Percentiles rank a stretch among this genome's conserved stretches.
These are phyloP conservation scores for Beta corolliflora DNA, from an alignment of 179 eudicot genomes.

Conservation along the genomic window DNA sequence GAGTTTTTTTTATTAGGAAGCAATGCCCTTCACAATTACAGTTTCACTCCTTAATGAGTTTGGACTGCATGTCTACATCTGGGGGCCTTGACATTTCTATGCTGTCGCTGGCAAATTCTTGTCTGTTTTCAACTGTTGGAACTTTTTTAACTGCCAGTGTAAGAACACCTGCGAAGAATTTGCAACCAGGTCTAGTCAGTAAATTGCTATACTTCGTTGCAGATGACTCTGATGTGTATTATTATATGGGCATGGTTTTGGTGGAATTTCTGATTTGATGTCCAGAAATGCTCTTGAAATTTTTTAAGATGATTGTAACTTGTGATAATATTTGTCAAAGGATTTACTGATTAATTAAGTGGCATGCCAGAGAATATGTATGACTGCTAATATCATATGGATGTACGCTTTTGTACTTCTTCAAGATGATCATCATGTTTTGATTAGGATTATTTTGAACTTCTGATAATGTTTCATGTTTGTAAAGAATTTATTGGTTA, in stretches of 20 bases:
- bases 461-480: not conserved
- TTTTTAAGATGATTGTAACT: not conserved
- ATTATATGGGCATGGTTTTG: not conserved
- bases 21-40: too few species aligned
- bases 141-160: not conserved
- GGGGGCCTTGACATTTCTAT: too few species aligned
- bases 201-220: too few species aligned
- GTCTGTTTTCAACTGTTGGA: not conserved
- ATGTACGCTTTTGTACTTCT: not conserved
- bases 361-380: not conserved
- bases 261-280: not conserved
- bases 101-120: not conserved
- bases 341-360: not conserved
- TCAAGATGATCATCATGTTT: not conserved
- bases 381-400: too few species aligned
- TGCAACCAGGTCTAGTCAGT: too few species aligned
- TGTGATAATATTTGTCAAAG: not conserved
- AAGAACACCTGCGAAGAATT: too few species aligned
- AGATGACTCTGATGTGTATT: too few species aligned
- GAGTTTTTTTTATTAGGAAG: too few species aligned
- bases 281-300: not conserved
- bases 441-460: not conserved
- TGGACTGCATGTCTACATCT: too few species aligned
- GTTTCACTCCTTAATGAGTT: too few species aligned
- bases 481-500: not conserved